These are phyloP conservation scores for Candida namnaoensis DNA, from an alignment of 805 yeast species.

Conservation along the genomic window DNA sequence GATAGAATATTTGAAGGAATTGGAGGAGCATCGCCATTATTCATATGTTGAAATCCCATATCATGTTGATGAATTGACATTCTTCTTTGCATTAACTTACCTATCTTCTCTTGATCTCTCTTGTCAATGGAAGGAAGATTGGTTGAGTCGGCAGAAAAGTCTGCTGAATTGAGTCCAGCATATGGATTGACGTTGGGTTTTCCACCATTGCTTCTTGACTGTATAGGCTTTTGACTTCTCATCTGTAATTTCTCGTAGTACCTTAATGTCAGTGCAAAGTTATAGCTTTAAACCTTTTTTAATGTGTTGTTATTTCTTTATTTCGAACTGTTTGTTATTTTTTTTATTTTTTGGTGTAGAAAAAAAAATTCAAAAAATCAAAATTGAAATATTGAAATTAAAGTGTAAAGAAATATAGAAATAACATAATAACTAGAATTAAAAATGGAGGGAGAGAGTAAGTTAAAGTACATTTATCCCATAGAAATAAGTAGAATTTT, in stretches of 20 bases:
- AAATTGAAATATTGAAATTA: no score
- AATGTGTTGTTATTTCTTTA: no score
- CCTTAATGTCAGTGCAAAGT: no score
- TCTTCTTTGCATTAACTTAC: constrained; percentile 33
- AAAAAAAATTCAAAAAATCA: no score
- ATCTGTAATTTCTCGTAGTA: neutral
- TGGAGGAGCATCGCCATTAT: constrained; percentile 14
- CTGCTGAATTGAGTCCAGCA: constrained; percentile 8
- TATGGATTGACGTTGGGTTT: constrained; percentile 13
- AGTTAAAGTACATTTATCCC: no score
- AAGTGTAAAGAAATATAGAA: no score
- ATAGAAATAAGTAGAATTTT: constrained; percentile 1
- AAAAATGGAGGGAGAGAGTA: no score
- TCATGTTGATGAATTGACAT: constrained; percentile 29
- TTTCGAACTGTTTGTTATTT: no score
- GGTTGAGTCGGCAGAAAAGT: constrained; percentile 6
- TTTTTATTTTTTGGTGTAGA: no score
- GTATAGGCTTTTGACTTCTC: neutral
- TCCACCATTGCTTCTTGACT: constrained; percentile 1
- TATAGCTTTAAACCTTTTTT: neutral
- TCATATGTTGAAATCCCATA: constrained; percentile 1
- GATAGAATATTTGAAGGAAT: constrained; percentile 16
- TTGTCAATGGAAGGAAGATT: constrained; percentile 23
- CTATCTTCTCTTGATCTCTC: constrained; percentile 27
- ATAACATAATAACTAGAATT: no score